Evolutionary conservation across 495 filamentous ascomycete genomes (phyloP).

Genomic region (Staphylotrichum longicolle): DNA sequence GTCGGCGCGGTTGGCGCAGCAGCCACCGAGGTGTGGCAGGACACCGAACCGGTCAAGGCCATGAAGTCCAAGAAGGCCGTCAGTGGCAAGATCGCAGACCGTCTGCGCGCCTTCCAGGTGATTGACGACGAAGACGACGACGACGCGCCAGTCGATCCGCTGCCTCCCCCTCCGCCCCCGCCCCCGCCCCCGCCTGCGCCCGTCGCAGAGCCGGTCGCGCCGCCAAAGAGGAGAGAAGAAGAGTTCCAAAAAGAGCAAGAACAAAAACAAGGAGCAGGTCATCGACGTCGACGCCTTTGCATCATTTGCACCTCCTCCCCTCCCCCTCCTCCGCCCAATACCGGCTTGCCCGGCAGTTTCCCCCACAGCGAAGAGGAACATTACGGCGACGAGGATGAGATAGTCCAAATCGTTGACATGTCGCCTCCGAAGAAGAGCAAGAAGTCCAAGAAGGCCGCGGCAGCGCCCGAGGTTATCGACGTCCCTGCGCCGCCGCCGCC

Average conservation of each 20-base stretch:
- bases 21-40: constrained; percentile 36
- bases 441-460: constrained; percentile 30
- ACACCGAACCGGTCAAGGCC: constrained; percentile 36
- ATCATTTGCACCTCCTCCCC: constrained; percentile 22
- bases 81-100: constrained; percentile 51
- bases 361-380: constrained; percentile 41
- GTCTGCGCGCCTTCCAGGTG: constrained; percentile 52
- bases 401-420: constrained; percentile 49
- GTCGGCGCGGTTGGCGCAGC: constrained; percentile 23
- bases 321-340: constrained; percentile 42
- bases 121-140: constrained; percentile 41
- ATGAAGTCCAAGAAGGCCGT: constrained; percentile 45
- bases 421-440: constrained; percentile 41
- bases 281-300: constrained; percentile 24
- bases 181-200: constrained; percentile 11
- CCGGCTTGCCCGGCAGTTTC: constrained; percentile 48
- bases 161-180: constrained; percentile 26
- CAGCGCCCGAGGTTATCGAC: constrained; percentile 33
- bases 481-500: constrained; percentile 30
- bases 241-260: constrained; percentile 30
- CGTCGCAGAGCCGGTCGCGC: constrained; percentile 15
- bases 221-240: constrained; percentile 28
- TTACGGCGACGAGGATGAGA: constrained; percentile 40
- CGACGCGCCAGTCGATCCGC: constrained; percentile 9
- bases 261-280: constrained; percentile 9